Evolutionary conservation across 208 protist genomes (phyloP), one percentile per base, ranked within the genome.

Genomic region (Wallacemonas rigidus): DNA sequence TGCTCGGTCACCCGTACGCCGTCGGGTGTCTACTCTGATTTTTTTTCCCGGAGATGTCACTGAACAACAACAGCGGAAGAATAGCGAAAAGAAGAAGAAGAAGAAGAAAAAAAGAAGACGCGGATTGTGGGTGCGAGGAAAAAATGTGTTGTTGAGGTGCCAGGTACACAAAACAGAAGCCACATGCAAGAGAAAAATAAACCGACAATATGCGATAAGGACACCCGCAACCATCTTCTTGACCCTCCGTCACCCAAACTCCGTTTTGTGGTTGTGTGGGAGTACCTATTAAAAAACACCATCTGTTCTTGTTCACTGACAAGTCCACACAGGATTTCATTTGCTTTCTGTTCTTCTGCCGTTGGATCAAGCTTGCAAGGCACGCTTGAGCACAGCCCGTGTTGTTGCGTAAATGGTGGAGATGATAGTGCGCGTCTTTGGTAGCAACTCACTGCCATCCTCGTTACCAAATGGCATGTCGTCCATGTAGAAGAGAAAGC

Each of bases 401-500:
- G 85, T 73, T 3, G 88, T 86, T 39, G 82, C 88, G 71, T 89
- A 93, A 41, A 89, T 83, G 26, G 88, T 87, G 12, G 82, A 85
- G 39, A 90, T 83, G 67, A 90, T 87, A 41, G 88, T 82, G 17
- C 75, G 60, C 48, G 85, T 85, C 55, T 87, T 72, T 38, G 77
- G 63, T 57, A 83, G 84, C 15, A 84, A 45, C 5, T 79, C 51
- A 1, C 71, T 72, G 11, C 81, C 82, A 67, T 91, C 80, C 26
- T 87, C 82, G 67, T 88, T 91, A 36, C 84, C 81, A 3, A 95
- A 79, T 2, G 88, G 91, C 74, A 96, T 88, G 55, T 94, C 86
- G 69, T 90, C 83, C 43, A 83, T 82, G 65, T 92, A 93, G 75
- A 94, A 96, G 6, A 96, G 69, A 76, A 86, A 96, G 43, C 88